These are phyloP conservation scores for Arthrocladium fulminans DNA, from an alignment of 2,329 filamentous ascomycete genomes.

Conservation along the genomic window DNA sequence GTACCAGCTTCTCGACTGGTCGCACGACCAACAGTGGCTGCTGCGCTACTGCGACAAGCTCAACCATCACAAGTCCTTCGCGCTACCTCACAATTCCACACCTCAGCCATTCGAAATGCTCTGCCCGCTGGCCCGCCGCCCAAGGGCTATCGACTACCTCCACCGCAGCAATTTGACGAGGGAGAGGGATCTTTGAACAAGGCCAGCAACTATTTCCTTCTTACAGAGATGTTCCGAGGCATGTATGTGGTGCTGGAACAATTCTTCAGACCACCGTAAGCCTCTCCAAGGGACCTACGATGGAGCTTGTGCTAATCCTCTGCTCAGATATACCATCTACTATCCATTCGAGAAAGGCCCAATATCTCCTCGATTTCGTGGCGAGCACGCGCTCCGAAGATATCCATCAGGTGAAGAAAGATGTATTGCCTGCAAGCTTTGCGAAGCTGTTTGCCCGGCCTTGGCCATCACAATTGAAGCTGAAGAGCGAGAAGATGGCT, in stretches of 20 bases:
- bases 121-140: constrained; percentile 70
- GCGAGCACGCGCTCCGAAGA: constrained; percentile 89
- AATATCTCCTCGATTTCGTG: constrained; percentile 94
- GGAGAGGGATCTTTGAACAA: constrained; percentile 71
- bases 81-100: constrained; percentile 53
- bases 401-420: constrained; percentile 97
- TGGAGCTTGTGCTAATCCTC: constrained; percentile 15
- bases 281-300: constrained; percentile 27
- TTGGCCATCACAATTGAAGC: constrained; percentile 99
- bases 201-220: constrained; percentile 85
- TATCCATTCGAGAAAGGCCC: constrained; percentile 99
- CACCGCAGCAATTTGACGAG: constrained; percentile 70
- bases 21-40: constrained; percentile 32
- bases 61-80: constrained; percentile 27
- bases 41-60: constrained; percentile 23
- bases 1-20: constrained; percentile 36
- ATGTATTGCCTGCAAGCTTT: constrained; percentile 99
- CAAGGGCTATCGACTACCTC: constrained; percentile 67
- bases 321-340: constrained; percentile 81
- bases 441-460: constrained; percentile 95
- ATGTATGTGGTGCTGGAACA: constrained; percentile 98
- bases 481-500: constrained; percentile 93
- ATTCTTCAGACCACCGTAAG: constrained; percentile 95
- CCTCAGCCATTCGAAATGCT: constrained; percentile 51
- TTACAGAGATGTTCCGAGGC: constrained; percentile 91